phyloP scores from a whole-genome alignment of 306 rosid genomes.

The Citrullus mucosospermus region DNA sequence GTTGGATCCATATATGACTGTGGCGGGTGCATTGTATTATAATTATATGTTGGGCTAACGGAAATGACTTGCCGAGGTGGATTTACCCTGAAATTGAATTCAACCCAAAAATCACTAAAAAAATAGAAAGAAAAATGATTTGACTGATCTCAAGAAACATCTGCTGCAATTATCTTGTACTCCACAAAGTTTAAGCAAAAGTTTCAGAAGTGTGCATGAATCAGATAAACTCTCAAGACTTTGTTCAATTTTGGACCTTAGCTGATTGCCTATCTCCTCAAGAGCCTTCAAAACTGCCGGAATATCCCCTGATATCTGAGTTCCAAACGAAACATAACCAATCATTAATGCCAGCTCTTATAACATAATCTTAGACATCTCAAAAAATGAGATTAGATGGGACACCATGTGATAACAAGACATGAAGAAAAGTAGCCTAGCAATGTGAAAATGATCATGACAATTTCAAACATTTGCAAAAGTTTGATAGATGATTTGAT shows the following conservation, averaged over 20 bases:
- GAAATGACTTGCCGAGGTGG: conserved; percentile 88
- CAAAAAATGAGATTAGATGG: neutral
- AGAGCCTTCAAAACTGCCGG: conserved; percentile 71
- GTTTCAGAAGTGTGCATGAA: neutral
- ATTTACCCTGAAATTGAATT: conserved; percentile 45
- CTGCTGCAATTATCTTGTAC: neutral
- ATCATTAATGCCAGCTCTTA: neutral
- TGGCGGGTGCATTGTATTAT: conserved; percentile 47
- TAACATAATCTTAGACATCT: neutral
- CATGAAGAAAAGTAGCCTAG: neutral
- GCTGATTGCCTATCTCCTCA: conserved; percentile 75
- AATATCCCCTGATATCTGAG: conserved; percentile 76
- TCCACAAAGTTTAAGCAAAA: neutral
- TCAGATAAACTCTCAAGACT: neutral
- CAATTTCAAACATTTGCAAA: neutral
- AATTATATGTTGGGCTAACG: conserved; percentile 78
- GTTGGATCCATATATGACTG: conserved; percentile 64
- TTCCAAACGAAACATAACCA: conserved; percentile 13
- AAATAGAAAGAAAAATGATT: conserved; percentile 1
- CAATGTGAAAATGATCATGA: neutral
- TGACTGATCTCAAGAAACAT: neutral
- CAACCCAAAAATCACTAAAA: conserved; percentile 5
- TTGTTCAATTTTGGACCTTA: conserved; percentile 44
- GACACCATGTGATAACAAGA: neutral
- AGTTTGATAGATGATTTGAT: neutral